Evolutionary conservation across 768 basidiomycete species (phyloP), one percentile per base, ranked within the genome.

Genomic region (Mycena amicta): DNA sequence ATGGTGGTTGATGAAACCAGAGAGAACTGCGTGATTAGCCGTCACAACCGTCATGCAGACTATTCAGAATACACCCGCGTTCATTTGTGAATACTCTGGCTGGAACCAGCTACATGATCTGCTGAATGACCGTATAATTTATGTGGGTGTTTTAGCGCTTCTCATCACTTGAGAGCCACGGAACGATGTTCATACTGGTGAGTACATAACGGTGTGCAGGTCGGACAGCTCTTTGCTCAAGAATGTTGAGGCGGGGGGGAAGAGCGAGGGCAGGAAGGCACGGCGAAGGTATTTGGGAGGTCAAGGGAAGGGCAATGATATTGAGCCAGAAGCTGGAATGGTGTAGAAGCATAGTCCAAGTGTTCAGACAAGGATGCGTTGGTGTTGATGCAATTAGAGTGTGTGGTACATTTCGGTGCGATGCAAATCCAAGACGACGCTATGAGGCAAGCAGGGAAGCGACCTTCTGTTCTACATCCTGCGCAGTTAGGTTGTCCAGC

Each of bases 391-490:
- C 20, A 60, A 63, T 60, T 60, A 57, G 53, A 55, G 56, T 49
- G 57, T 63, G 55, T 52, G 52, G 55, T 55, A 63, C 59, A 63
- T 54, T 66, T 56, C 50, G 58, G 45, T 52, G 58, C 54, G 53
- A 55, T 59, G 54, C 25, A 56, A 52, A 51, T 59, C 54, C 57
- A 54, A 53, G 55, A 51, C 37, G 45, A 41, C 15, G 66, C 69
- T 70, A 78, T 73, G 78, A 78, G 55, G 68, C 69, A 49, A 93
- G 69, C 56, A 93, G 74, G 68, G 87, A 82, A 33, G 83, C 79
- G 41, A 94, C 79, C 74, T 84, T 88, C 50, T 82, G 75, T 69
- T 88, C 83, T 51, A 93, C 92, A 61, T 93, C 88, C 23, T 82
- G 72, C 33, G 83, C 80, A 13, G 87, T 84, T 20, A 94, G 82